Percentiles rank a stretch among this genome's conserved stretches.
These are phyloP conservation scores for Saccharum hybrid DNA, from an alignment of 202 grass and related monocot genomes.

Conservation along the genomic window DNA sequence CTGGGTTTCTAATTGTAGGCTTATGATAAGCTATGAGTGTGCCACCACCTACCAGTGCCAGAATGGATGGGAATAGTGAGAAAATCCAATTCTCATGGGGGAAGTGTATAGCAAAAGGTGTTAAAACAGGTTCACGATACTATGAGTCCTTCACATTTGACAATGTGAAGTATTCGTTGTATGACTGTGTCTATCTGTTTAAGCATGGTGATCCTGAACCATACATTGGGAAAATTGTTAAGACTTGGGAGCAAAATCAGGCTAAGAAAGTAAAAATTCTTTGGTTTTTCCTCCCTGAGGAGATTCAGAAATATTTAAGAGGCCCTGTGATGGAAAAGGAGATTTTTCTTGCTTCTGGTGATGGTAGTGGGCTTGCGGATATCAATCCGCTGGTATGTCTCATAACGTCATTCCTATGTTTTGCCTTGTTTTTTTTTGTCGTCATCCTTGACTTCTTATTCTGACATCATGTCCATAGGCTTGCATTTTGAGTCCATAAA, in stretches of 20 bases:
- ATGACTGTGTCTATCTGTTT: slow-evolving; percentile 83
- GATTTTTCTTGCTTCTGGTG: slow-evolving; percentile 84
- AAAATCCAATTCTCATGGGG: slow-evolving; percentile 68
- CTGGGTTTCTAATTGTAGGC: slow-evolving; percentile 48
- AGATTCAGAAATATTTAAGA: slow-evolving; percentile 65
- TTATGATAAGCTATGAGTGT: slow-evolving; percentile 44
- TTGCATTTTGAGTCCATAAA: slow-evolving; percentile 35
- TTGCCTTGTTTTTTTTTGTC: neutral
- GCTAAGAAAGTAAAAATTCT: slow-evolving; percentile 80
- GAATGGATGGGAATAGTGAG: slow-evolving; percentile 48
- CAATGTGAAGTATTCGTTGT: slow-evolving; percentile 74
- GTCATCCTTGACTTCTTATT: slow-evolving; percentile 13
- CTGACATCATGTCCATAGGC: slow-evolving; percentile 22
- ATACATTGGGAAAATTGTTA: slow-evolving; percentile 85
- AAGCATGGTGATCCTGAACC: slow-evolving; percentile 55
- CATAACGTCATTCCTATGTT: slow-evolving; percentile 22
- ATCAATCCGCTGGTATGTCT: slow-evolving; percentile 80
- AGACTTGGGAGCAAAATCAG: slow-evolving; percentile 66
- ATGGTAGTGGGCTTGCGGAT: slow-evolving; percentile 60
- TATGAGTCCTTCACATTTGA: slow-evolving; percentile 79
- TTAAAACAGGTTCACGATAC: slow-evolving; percentile 60
- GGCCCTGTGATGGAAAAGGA: slow-evolving; percentile 62
- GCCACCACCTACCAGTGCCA: slow-evolving; percentile 28
- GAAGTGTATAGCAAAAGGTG: slow-evolving; percentile 45
- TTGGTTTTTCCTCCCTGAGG: slow-evolving; percentile 78